Base-by-base conservation (phyloP, 805 yeast genomes). In the Candida michaelii region DNA sequence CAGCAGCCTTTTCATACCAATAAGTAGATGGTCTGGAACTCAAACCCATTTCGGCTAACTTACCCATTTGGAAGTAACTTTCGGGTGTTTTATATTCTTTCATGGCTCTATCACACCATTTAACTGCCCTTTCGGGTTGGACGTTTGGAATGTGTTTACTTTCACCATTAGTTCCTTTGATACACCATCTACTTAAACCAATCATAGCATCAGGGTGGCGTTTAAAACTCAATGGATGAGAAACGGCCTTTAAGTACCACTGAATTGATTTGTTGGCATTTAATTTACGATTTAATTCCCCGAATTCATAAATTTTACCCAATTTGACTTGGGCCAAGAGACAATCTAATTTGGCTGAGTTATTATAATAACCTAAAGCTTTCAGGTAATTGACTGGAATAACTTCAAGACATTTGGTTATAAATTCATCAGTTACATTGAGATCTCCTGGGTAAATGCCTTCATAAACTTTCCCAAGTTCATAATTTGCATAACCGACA, bases 171-270 rank as follows among this genome's bases (percentile, higher is more conserved):
- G 63, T 53, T 13, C 74, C 74, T 31, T 46, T 49, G 44, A 69
- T 49, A 39, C 56, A 59, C 76, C 76, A 71, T 41, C 75, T 56
- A 29, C 66, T 55, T 46, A 71, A 60, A 0, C 76, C 76, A 39
- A 69, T 50, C 72, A 70, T 68, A 6, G 76, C 74, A 39, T 70
- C 74, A 0, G 74, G 72, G 45, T 67, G 72, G 42, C 73, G 58
- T 43, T 56, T 60, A 55, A 62, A 67, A 12, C 61, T 55, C 18
- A 70, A 51, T 15, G 73, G 71, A 12, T 71, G 65, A 12, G 65
- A 57, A 2, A 68, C 58, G 1, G 74, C 74, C 53, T 63, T 66
- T 49, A 67, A 54, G 46, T 60, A 71, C 76, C 76, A 71, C 44
- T 68, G 74, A 33, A 71, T 63, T 14, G 74, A 69, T 49, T 71